Conservation (phyloP, 73 alveolate species). For the Stentor coeruleus region DNA sequence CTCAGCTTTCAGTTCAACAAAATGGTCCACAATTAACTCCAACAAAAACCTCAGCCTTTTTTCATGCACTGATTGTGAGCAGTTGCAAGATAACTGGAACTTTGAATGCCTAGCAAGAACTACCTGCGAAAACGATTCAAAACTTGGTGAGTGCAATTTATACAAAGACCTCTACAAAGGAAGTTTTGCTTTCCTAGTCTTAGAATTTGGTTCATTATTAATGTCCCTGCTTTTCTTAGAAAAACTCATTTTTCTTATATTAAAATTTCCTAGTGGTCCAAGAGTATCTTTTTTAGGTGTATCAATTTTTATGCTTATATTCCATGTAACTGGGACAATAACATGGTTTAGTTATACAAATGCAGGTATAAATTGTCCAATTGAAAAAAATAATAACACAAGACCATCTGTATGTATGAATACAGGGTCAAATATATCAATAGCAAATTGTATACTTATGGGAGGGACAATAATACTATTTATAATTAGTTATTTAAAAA, state of each 20-base stretch:
- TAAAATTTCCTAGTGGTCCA: background rate
- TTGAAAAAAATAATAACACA: background rate
- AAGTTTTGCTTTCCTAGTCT: background rate
- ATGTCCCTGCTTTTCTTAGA: background rate
- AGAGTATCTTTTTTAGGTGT: background rate
- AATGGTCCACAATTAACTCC: background rate
- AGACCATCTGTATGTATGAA: background rate
- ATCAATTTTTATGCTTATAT: background rate
- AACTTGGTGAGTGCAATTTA: background rate
- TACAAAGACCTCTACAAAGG: slow-evolving; percentile 25
- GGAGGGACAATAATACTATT: background rate
- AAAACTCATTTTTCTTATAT: background rate
- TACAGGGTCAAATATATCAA: background rate
- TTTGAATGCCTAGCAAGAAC: background rate
- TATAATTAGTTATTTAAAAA: too few species aligned
- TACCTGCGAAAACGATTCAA: background rate
- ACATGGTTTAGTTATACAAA: slow-evolving; percentile 1
- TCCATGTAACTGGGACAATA: background rate
- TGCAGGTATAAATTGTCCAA: background rate
- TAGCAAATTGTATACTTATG: background rate
- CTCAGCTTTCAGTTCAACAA: background rate
- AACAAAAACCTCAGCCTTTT: background rate
- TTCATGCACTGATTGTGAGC: background rate
- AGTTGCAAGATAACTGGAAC: background rate
- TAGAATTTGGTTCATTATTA: slow-evolving; percentile 2